Percentiles rank a stretch among this genome's conserved stretches.
Evolutionary conservation across 2,329 filamentous ascomycete species (phyloP).

Genomic region (Passalora sequoiae): DNA sequence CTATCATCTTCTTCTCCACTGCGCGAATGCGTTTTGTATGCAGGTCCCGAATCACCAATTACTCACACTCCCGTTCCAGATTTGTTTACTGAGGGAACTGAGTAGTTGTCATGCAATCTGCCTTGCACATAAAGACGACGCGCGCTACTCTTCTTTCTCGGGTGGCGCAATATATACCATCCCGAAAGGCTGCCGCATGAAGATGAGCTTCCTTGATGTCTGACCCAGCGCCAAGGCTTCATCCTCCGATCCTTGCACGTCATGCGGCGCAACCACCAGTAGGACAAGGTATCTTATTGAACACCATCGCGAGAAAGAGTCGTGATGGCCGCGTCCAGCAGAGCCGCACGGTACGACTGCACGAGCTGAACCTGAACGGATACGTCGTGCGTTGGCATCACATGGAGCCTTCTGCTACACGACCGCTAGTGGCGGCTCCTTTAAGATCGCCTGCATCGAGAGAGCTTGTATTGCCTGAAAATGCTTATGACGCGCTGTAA

Average conservation of each 20-base stretch:
- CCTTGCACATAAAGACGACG: too few species aligned
- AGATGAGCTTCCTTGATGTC: not conserved
- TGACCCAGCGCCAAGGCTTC: not conserved
- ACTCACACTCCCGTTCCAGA: too few species aligned
- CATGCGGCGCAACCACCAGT: not conserved
- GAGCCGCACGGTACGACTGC: not conserved
- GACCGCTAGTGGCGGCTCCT: not conserved
- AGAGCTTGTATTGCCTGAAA: too few species aligned
- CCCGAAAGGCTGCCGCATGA: too few species aligned
- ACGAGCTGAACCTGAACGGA: not conserved
- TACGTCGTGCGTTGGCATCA: not conserved
- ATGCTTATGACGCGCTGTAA: too few species aligned
- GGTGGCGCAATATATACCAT: too few species aligned
- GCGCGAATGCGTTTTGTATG: too few species aligned
- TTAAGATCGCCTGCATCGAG: not conserved
- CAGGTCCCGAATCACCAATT: too few species aligned
- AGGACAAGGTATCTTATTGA: not conserved
- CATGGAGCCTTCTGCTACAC: not conserved
- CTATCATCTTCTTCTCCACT: too few species aligned
- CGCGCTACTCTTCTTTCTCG: too few species aligned
- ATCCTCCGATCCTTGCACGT: conserved; percentile 2
- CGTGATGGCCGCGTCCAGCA: not conserved
- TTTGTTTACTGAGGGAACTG: too few species aligned
- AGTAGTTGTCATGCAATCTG: too few species aligned
- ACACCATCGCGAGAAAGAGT: not conserved